Base-by-base conservation (phyloP, 1,139 yeast genomes). In the Blastobotrys illinoisensis region DNA sequence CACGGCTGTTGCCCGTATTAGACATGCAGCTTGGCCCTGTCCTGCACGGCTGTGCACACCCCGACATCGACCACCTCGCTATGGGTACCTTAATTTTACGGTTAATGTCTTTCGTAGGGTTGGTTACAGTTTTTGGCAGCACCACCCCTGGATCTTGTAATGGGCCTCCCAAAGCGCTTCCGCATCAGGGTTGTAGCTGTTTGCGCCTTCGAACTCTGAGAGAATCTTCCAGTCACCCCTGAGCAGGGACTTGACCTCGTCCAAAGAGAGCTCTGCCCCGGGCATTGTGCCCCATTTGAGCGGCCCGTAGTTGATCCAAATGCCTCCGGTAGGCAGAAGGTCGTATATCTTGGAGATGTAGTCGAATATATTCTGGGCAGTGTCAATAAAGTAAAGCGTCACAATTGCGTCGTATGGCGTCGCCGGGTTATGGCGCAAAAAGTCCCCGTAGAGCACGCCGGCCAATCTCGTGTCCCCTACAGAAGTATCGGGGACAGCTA, bases 221-320 rank as follows among this genome's bases (percentile, higher is more conserved):
- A 54, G 76, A 56, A 85, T 83, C 16, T 66, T 67, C 95, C 96
- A 89, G 0, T 53, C 44, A 20, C 91, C 91, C 70, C 67, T 59
- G 43, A 90, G 72, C 11, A 86, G 64, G n/a, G 67, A 61, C 14
- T 71, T 67, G 49, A 89, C 66, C 64, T 89, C 97, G 18, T 83
- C 83, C 18, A 80, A 74, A 32, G 82, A 84, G 24, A 88, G 72
- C 67, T 88, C 96, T 1, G 84, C 86, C 60, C 79, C 81, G 0
- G 97, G 95, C 1, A 91, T 90, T 3, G 89, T 82, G 0, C 97
- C 97, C 71, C 89, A 89, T 68, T 89, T 89, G 58, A 89, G 74
- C 0, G 97, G 97, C 0, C 97, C 97, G 18, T 82, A 77, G 66
- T 89, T 89, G 58, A 89, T 82, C 97, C 96, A 89, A 53, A 76